These are phyloP conservation scores for Diutina catenulata DNA, from an alignment of 1,139 yeast genomes.

Conservation along the genomic window DNA sequence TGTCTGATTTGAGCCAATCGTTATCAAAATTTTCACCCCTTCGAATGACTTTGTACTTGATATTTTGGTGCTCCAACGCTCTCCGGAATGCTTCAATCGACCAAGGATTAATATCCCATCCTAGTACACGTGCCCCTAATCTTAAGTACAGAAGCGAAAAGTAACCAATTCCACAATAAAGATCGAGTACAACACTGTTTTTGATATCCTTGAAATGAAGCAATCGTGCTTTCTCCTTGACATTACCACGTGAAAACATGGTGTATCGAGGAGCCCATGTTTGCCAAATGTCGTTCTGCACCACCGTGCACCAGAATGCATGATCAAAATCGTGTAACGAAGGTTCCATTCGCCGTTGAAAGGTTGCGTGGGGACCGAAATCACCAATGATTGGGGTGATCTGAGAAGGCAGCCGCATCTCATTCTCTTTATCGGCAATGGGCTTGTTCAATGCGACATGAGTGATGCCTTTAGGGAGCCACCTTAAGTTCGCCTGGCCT, in stretches of 20 bases:
- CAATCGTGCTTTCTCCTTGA: constrained; percentile 65
- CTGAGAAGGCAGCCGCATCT: constrained; percentile 52
- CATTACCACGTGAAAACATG: constrained; percentile 86
- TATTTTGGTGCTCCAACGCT: constrained; percentile 39
- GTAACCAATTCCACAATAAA: constrained; percentile 83
- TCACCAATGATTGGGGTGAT: constrained; percentile 52
- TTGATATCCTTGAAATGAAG: constrained; percentile 15
- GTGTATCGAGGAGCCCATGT: constrained; percentile 79
- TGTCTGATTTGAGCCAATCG: constrained; percentile 9
- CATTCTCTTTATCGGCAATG: constrained; percentile 36
- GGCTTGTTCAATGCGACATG: constrained; percentile 69
- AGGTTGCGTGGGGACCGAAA: constrained; percentile 38
- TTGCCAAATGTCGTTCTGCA: constrained; percentile 69
- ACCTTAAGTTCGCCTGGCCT: background rate
- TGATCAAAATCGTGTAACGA: constrained; percentile 25
- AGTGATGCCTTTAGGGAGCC: constrained; percentile 17
- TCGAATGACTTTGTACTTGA: constrained; percentile 23
- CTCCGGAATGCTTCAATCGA: constrained; percentile 58
- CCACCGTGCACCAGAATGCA: constrained; percentile 63
- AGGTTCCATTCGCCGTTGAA: constrained; percentile 23
- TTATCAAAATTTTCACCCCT: constrained; percentile 14
- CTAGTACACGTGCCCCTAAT: constrained; percentile 42
- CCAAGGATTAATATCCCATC: constrained; percentile 89
- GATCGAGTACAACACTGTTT: constrained; percentile 43
- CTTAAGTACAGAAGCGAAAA: constrained; percentile 61